These are phyloP conservation scores for barrel medic (Medicago truncatula) DNA, from an alignment of 306 rosid species.

Conservation along the genomic window DNA sequence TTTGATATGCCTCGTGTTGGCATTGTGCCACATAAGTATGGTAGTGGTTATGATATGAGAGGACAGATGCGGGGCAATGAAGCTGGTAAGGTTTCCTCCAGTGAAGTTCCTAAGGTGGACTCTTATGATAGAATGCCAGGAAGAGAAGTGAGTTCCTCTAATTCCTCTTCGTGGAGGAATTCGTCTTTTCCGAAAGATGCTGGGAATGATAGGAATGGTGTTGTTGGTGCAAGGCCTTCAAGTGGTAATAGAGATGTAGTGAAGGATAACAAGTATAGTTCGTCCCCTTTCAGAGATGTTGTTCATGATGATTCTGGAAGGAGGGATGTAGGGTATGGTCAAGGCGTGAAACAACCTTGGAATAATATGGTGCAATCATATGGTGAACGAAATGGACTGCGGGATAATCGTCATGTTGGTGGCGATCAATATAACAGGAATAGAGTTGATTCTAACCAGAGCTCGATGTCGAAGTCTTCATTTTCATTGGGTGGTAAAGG, in stretches of 20 bases:
- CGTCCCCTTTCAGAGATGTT: slow-evolving; percentile 55
- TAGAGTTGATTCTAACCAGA: slow-evolving; percentile 60
- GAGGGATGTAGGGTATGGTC: slow-evolving; percentile 67
- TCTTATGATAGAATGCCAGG: slow-evolving; percentile 58
- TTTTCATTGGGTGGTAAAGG: slow-evolving; percentile 70
- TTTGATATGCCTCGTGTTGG: slow-evolving; percentile 83
- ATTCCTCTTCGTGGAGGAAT: slow-evolving; percentile 62
- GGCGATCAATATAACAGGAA: slow-evolving; percentile 62
- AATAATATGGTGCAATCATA: slow-evolving; percentile 53
- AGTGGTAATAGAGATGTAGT: slow-evolving; percentile 54
- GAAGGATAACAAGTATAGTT: slow-evolving; percentile 60
- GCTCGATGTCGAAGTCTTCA: slow-evolving; percentile 56
- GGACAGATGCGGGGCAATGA: slow-evolving; percentile 73
- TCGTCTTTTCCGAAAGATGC: slow-evolving; percentile 48
- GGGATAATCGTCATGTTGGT: slow-evolving; percentile 54
- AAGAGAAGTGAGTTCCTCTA: slow-evolving; percentile 65
- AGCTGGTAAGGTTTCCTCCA: slow-evolving; percentile 69
- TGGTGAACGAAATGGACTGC: slow-evolving; percentile 43
- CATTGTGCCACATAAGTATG: slow-evolving; percentile 66
- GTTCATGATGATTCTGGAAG: slow-evolving; percentile 60
- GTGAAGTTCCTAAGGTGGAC: slow-evolving; percentile 72
- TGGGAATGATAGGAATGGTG: slow-evolving; percentile 60
- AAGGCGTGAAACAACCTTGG: slow-evolving; percentile 76
- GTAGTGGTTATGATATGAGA: slow-evolving; percentile 62
- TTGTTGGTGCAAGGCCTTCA: slow-evolving; percentile 53